Conservation (phyloP, 192 early-diverging fungal species). For the Coemansia furcata region DNA sequence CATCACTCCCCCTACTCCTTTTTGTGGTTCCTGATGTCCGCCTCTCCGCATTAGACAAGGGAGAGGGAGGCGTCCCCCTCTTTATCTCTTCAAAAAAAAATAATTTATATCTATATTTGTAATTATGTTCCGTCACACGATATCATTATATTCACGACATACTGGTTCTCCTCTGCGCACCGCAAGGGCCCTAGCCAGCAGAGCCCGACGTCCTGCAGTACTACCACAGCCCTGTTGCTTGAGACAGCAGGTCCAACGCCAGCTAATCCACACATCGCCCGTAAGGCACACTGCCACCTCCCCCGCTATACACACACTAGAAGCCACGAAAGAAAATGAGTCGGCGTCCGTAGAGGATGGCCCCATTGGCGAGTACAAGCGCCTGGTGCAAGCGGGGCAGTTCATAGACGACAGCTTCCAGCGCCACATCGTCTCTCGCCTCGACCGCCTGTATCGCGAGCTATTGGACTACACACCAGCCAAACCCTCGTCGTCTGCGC, state of each 20-base stretch:
- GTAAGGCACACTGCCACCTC: background rate
- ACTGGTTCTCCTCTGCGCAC: background rate
- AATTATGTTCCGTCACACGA: conserved; percentile 4
- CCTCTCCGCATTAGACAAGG: background rate
- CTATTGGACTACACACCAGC: conserved; percentile 59
- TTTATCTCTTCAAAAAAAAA: background rate
- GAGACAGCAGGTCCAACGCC: background rate
- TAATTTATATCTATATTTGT: background rate
- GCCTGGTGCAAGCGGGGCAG: conserved; percentile 53
- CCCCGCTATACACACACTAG: background rate
- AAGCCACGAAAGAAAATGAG: background rate
- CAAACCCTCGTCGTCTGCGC: background rate
- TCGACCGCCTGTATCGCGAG: conserved; percentile 66
- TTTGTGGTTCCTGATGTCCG: background rate
- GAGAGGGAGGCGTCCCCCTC: no score
- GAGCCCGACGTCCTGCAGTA: background rate
- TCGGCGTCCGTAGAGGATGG: background rate
- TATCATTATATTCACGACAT: background rate
- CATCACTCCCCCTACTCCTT: background rate
- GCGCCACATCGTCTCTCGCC: conserved; percentile 57
- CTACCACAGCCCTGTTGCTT: background rate
- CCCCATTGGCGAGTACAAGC: conserved; percentile 34
- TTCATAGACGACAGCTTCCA: conserved; percentile 71
- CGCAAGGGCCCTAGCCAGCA: background rate
- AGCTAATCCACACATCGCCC: background rate